Base-by-base conservation (phyloP, 2,329 filamentous ascomycete species). In the Exophiala sp. region DNA sequence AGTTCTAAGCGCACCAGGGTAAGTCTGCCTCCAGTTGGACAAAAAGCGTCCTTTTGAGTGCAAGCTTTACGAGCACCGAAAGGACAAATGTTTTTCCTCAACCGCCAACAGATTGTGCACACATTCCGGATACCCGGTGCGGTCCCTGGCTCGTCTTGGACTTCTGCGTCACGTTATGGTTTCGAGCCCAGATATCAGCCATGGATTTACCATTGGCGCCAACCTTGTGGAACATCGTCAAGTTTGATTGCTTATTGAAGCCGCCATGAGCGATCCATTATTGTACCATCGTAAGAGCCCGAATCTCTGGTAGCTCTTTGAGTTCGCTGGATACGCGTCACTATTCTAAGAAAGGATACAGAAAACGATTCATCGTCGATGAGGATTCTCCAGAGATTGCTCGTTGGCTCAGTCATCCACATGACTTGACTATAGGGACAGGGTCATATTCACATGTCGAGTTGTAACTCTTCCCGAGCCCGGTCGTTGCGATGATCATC, bases 1-100 rank as follows among this genome's bases (percentile, higher is more conserved):
- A 29, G 5, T 29, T 29, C 24, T 1, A 29, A 8, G 24, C 3
- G 3, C 12, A 38, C 12, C 12, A 38, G 12, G 35, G 35, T n/a
- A 38, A 38, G 35, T 38, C 16, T 16, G 21, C 20, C n/a, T 21
- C 10, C n/a, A 20, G 32, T 32, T 24, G 41, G 18, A 47, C 8
- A 47, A 14, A 34, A 8, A 47, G 16, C 20, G 46, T 49, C 46
- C 46, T 49, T 49, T 49, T 49, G 46, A 16, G 6, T 11, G 14
- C 35, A 24, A 34, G 40, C 34, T 41, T 47, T 39, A 38, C 33
- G 45, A 38, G 33, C 18, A 42, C 4, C 24, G 16, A 11, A 34
- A 29, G 24, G 24, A 29, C 24, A 29, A 29, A 29, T 29, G 24
- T 29, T 29, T 29, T 29, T 29, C 24, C 24, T 29, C 24, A 29